Base-by-base conservation (phyloP, 345 rosid genomes). In the Odontarrhena argentea region DNA sequence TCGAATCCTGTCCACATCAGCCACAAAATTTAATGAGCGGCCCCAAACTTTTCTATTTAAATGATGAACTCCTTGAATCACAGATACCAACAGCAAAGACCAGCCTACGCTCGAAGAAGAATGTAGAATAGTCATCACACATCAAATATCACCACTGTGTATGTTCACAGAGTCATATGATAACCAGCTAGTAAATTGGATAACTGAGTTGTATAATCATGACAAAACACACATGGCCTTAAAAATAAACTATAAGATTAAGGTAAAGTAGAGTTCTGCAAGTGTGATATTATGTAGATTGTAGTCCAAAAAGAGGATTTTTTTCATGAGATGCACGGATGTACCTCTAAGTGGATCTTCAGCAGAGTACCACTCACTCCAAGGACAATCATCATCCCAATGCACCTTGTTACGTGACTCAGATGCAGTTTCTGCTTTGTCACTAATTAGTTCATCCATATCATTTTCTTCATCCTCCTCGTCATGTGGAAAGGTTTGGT, bases 311-410 rank as follows among this genome's bases (percentile, higher is more conserved):
- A 38, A 53, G 36, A 2, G 37, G 15, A 24, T 13, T 4, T 9
- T 46, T 12, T 37, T 76, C 25, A 37, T 9, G 46, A 1, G 7
- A 69, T 40, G 43, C 28, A 62, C 11, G 44, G 57, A 63, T 63
- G 12, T 74, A 89, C 99, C 97, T 86, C 80, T 82, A 46, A 94
- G 70, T 9, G 89, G 96, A 79, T 94, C 91, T 83, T 91, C 99
- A 3, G 96, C 89, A 68, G 96, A 91, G 77, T 88, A 91, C 99
- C 99, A 91, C 82, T 88, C 96, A 69, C 92, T 91, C 97, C 99
- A 94, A 68, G 99, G 97, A 71, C 96, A 94, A 77, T 85, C 96
- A 74, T 88, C 97, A 81, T 94, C 99, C 99, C 97, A 91, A 10
- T 83, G 91, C 37, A 80, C 75, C 62, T 75, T 86, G 68, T 47